Evolutionary conservation across 1,284 basidiomycete species (phyloP).

Genomic region (Austropuccinia psidii): DNA sequence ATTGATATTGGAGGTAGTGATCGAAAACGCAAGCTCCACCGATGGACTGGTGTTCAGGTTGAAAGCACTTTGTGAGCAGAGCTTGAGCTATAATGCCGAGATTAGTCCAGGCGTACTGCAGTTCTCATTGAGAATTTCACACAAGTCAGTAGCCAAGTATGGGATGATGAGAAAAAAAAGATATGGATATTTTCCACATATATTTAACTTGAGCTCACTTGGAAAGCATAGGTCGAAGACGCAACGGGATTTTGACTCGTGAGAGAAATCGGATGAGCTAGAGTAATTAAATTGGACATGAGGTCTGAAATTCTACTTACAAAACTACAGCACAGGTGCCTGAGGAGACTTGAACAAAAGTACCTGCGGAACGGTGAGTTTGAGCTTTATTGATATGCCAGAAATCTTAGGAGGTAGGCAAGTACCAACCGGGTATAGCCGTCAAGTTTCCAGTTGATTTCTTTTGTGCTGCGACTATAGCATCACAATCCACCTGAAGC

Average conservation of each 20-base stretch:
- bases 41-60: neutral
- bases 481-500: constrained; percentile 28
- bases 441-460: constrained; percentile 27
- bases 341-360: neutral
- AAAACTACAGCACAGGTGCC: constrained; percentile 5
- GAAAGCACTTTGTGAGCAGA: neutral
- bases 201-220: neutral
- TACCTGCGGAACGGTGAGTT: neutral
- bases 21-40: constrained; percentile 12
- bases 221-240: neutral
- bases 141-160: too few species aligned
- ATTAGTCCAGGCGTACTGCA: neutral
- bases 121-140: neutral
- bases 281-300: neutral
- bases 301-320: neutral
- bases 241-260: constrained; percentile 4
- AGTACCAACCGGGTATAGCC: constrained; percentile 4
- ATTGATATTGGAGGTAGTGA: neutral
- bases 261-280: neutral
- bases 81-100: neutral
- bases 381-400: too few species aligned
- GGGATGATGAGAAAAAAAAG: too few species aligned
- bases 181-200: too few species aligned
- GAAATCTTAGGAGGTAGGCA: too few species aligned
- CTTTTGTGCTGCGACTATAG: constrained; percentile 7